Percentiles rank a stretch among this genome's conserved stretches.
Evolutionary conservation across 495 filamentous ascomycete species (phyloP).

Genomic region (Talaromyces nanjingensis): DNA sequence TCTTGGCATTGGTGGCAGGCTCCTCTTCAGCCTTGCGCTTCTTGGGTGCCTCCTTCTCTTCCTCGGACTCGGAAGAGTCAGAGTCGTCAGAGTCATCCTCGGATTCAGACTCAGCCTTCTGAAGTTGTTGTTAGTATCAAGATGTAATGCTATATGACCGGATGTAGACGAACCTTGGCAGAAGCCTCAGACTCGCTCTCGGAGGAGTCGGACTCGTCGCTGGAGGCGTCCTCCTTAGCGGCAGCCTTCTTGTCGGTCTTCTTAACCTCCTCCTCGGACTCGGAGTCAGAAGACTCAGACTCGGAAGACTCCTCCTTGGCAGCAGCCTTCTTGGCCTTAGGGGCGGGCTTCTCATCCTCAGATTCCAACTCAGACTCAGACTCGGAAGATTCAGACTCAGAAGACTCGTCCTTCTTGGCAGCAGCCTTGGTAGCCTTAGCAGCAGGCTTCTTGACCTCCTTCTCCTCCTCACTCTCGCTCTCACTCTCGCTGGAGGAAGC

Average conservation of each 20-base stretch:
- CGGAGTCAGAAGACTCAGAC: constrained; percentile 23
- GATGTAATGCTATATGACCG: constrained; percentile 12
- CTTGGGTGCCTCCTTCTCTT: constrained; percentile 52
- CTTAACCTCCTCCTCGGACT: constrained; percentile 12
- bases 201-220: constrained; percentile 33
- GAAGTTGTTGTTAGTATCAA: constrained; percentile 8
- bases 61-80: constrained; percentile 48
- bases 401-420: constrained; percentile 22
- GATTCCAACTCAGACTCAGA: constrained; percentile 36
- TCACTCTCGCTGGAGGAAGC: constrained; percentile 30
- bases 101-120: constrained; percentile 27
- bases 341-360: constrained; percentile 35
- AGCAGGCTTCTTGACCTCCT: constrained; percentile 22
- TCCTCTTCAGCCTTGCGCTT: constrained; percentile 86
- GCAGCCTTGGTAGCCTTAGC: constrained; percentile 19
- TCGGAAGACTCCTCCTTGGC: constrained; percentile 31
- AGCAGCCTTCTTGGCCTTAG: constrained; percentile 20
- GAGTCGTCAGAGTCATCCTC: constrained; percentile 35
- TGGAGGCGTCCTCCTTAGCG: constrained; percentile 21
- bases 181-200: constrained; percentile 44
- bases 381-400: constrained; percentile 22
- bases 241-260: constrained; percentile 11
- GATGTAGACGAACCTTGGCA: constrained; percentile 33
- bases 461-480: constrained; percentile 28
- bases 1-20: constrained; percentile 62